phyloP scores from a whole-genome alignment of 805 yeast genomes.

The Wickerhamiella australiensis region DNA sequence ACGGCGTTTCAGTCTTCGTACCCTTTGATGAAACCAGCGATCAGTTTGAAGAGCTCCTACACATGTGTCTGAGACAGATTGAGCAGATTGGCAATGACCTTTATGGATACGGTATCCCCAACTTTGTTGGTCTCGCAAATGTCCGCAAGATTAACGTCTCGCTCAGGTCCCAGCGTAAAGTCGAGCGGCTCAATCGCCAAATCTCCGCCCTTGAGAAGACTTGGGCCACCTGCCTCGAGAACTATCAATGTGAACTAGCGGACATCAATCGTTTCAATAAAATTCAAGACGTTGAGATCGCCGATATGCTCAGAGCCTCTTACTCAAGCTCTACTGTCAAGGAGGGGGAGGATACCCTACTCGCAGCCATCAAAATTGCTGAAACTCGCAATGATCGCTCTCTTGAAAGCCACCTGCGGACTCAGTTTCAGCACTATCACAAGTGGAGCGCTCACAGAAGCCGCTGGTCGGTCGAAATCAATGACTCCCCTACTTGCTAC shows the following conservation, averaged over 20 bases:
- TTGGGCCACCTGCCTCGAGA: background rate
- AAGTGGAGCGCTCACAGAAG: conserved; percentile 2
- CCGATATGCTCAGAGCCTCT: background rate
- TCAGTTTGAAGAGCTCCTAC: background rate
- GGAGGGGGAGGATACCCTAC: background rate
- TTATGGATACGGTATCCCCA: background rate
- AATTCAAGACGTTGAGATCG: background rate
- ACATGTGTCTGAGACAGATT: conserved; percentile 1
- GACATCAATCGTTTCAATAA: background rate
- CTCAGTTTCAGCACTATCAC: conserved; percentile 5
- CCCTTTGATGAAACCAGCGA: background rate
- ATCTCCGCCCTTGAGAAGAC: background rate
- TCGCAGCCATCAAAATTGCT: background rate
- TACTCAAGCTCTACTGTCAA: background rate
- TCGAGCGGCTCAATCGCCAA: conserved; percentile 4
- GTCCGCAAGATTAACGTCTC: background rate
- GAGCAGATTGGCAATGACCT: conserved; percentile 1
- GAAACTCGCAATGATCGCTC: background rate
- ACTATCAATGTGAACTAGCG: background rate
- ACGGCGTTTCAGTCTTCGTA: conserved; percentile 4
- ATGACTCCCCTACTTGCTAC: background rate
- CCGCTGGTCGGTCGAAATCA: conserved; percentile 6
- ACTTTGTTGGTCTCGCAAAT: conserved; percentile 1
- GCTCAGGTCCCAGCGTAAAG: background rate
- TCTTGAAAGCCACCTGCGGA: background rate